A percentile compares a stretch with the other conserved stretches of the same genome.
phyloP scores from a whole-genome alignment of 768 basidiomycete species.

The Leccinum imitatum region DNA sequence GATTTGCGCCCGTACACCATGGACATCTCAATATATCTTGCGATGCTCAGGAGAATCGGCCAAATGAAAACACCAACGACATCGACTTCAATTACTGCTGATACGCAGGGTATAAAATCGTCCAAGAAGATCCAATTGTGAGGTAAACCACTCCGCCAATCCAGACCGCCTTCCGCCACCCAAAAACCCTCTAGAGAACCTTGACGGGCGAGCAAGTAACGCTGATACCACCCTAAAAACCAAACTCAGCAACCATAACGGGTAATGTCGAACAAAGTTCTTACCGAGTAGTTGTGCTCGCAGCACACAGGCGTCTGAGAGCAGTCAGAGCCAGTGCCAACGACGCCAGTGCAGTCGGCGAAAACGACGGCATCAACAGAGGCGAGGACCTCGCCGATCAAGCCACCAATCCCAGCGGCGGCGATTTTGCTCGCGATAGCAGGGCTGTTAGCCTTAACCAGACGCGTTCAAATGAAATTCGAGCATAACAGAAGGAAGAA shows the following conservation, averaged over 20 bases:
- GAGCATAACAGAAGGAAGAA: background rate
- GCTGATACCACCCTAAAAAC: too few species aligned
- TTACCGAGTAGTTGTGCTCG: too few species aligned
- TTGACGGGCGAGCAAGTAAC: background rate
- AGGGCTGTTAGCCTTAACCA: too few species aligned
- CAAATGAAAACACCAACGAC: too few species aligned
- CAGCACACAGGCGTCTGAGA: too few species aligned
- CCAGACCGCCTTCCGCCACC: background rate
- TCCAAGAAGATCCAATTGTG: background rate
- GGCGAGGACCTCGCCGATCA: background rate
- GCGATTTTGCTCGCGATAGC: background rate
- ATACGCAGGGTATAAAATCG: background rate
- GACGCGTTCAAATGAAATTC: background rate
- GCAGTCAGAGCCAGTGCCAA: too few species aligned
- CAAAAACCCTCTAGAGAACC: background rate
- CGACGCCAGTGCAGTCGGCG: background rate
- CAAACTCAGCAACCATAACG: too few species aligned
- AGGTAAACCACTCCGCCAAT: background rate
- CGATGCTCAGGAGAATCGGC: too few species aligned
- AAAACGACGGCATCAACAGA: background rate
- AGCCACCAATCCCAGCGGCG: rapidly evolving
- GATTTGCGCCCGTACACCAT: too few species aligned
- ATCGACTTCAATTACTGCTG: too few species aligned
- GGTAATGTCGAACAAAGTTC: too few species aligned
- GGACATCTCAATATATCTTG: too few species aligned